phyloP scores from a whole-genome alignment of 192 early-diverging fungal genomes.

The Podila verticillata region DNA sequence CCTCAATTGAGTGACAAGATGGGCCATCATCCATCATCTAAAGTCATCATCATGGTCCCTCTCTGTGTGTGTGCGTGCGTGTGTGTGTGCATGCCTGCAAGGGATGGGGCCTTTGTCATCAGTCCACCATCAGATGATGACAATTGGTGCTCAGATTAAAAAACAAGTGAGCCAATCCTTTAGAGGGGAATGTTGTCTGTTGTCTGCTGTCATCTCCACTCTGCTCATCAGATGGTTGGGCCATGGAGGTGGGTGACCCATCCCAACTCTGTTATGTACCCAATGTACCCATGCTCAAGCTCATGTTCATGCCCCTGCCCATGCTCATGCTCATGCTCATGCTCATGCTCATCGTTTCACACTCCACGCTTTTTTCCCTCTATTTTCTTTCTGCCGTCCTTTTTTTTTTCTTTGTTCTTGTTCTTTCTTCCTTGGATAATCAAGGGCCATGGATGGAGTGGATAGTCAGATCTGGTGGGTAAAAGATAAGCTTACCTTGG shows the following conservation, averaged over 20 bases:
- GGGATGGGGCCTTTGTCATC: background rate
- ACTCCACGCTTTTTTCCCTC: background rate
- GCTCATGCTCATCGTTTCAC: background rate
- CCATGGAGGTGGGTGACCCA: conserved; percentile 3
- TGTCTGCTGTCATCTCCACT: background rate
- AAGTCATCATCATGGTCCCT: no score
- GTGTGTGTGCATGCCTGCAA: conserved; percentile 23
- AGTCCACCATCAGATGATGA: background rate
- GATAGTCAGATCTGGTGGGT: background rate
- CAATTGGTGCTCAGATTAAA: background rate
- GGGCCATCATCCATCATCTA: no score
- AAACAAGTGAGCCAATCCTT: background rate
- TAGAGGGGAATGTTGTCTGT: background rate
- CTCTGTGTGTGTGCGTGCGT: no score
- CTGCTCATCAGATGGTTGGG: conserved; percentile 1
- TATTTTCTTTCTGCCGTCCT: no score
- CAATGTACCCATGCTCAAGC: background rate
- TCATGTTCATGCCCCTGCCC: background rate
- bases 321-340: background rate
- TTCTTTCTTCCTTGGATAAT: background rate
- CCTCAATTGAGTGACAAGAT: no score
- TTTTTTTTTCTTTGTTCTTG: background rate
- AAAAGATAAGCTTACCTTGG: background rate
- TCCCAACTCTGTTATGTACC: no score
- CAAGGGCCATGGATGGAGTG: background rate